Evolutionary conservation across 2,329 filamentous ascomycete species (phyloP), one percentile per base, ranked within the genome.

Genomic region (Alternaria burnsii): DNA sequence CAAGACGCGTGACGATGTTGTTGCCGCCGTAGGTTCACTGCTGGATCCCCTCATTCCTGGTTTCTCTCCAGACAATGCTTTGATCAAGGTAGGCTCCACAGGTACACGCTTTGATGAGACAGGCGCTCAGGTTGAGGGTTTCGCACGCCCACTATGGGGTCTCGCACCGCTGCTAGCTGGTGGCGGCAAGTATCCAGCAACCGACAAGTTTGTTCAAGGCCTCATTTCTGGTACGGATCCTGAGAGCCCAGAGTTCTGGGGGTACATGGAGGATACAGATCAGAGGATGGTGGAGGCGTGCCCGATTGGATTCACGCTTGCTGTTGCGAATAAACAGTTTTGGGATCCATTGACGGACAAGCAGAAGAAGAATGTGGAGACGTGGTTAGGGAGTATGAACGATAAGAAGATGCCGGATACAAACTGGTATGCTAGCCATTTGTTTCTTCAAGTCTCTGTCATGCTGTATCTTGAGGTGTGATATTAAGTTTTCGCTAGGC

Each of bases 231-330:
- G 91, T 0, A 93, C 90, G 0, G 87, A 94, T 68, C 90, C 90
- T 0, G 82, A 87, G 44, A 86, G 81, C 59, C 83, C 86, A 0
- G 91, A 93, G 77, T 94, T 89, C 71, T 94, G 91, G 91, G 91
- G 91, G 0, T 88, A 87, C 57, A 90, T 91, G 65, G 84, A 88
- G 66, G 90, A 93, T 72, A 88, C 89, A 58, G 91, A 94, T 72
- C 91, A 94, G 81, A 83, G 91, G 26, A 94, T 94, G 91, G 91
- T 94, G 3, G 91, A 94, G 76, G 92, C 93, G 84, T 93, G 91
- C 72, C 91, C 91, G 1, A 83, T 94, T 59, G 91, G 91, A 0
- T 94, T 88, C 70, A 87, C 90, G 1, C 82, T 94, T 54, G 90
- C 90, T 32, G 88, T 93, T 53, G 90, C 88, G 34, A 82, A 84